Percentiles rank a stretch among this genome's conserved stretches.
Evolutionary conservation across 345 rosid species (phyloP).

Genomic region (Eucalyptus paniculata): DNA sequence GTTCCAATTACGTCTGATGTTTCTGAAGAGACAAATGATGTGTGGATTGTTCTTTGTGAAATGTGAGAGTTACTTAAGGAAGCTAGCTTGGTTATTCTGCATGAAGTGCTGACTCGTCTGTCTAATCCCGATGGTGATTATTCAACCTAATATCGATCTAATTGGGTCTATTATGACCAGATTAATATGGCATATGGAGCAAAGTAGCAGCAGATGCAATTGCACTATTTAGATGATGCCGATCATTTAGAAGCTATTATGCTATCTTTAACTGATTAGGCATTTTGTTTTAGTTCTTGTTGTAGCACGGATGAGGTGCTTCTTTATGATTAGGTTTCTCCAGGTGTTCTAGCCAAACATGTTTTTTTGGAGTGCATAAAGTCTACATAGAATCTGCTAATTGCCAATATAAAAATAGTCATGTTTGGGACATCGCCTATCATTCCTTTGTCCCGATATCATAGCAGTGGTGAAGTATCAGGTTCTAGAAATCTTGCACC

Average conservation of each 20-base stretch:
- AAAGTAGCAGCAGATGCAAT: background rate
- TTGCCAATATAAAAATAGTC: background rate
- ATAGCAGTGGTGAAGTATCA: background rate
- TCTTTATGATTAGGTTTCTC: background rate
- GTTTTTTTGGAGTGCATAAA: background rate
- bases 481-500: background rate
- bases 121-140: background rate
- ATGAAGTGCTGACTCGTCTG: background rate
- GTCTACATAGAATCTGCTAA: background rate
- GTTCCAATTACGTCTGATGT: background rate
- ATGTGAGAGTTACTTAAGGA: background rate
- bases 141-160: background rate
- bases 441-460: background rate
- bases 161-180: background rate
- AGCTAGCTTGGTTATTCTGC: background rate
- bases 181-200: background rate
- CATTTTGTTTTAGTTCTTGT: background rate
- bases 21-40: background rate
- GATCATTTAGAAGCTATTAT: background rate
- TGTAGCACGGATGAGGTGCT: background rate
- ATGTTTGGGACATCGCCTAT: background rate
- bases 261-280: background rate
- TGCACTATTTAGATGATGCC: background rate
- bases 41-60: background rate
- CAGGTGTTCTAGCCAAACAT: background rate